Base-by-base conservation (phyloP, 129 eudicot species). In the Dittrichia graveolens region DNA sequence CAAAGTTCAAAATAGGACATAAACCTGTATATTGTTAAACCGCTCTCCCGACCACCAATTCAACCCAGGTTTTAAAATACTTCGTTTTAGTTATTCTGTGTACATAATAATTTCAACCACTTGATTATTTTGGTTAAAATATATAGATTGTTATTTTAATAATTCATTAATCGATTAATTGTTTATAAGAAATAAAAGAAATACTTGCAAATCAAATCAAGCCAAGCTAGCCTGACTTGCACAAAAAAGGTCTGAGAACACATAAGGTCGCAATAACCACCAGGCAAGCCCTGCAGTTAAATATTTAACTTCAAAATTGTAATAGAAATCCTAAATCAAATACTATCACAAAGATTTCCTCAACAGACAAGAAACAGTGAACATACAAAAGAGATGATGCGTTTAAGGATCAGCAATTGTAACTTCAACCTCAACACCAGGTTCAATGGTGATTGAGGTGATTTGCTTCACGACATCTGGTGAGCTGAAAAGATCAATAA, bases 371-470 rank as follows among this genome's bases (percentile, higher is more conserved):
- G 40, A 38, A 65, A 34, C n/a, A 49, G 50, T 13, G 11, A 74
- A 46, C 63, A 74, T 31, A 12, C 37, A 52, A 50, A 5, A 35
- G 34, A 7, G 52, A 59, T 50, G 40, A 57, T 44, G 78, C 63
- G 31, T 55, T 46, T 83, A 86, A 54, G 86, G 80, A 78, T 87
- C 96, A 2, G 96, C 96, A 18, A 92, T 89, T 3, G 98, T 87
- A 43, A 92, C 95, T 75, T 92, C 77, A 47, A 72, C 77, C 69
- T 72, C 77, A 37, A 72, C 77, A 60, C 77, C 77, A 14, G 77
- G 77, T 72, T 72, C 77, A 60, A 72, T 72, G 39, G 77, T 72
- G 69, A 72, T 72, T 11, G 77, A 72, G 69, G 77, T 72, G 77
- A 72, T 72, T 38, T 72, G 77, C 49, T 72, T 72, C 69, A 72